Conservation (phyloP, 2,329 filamentous ascomycete genomes). For the Pestalotiopsis sp. region DNA sequence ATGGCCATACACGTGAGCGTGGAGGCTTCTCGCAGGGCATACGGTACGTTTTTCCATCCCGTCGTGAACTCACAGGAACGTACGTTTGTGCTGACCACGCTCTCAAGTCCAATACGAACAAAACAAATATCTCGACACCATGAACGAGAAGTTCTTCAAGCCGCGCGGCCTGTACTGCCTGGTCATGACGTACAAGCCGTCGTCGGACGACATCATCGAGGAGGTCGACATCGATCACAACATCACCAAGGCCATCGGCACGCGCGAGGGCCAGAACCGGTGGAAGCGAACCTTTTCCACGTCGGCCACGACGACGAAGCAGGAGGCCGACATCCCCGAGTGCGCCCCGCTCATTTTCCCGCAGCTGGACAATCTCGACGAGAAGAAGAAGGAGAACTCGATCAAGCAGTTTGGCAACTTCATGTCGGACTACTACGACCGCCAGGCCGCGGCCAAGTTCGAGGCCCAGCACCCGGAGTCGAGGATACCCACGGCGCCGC, state of each 20-base stretch:
- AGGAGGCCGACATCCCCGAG: slow-evolving; percentile 35
- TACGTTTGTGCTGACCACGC: slow-evolving; percentile 16
- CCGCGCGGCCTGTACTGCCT: slow-evolving; percentile 41
- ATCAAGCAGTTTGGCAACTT: slow-evolving; percentile 32
- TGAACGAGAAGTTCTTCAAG: slow-evolving; percentile 58
- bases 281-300: background rate
- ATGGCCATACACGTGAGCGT: slow-evolving; percentile 43
- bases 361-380: slow-evolving; percentile 32
- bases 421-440: slow-evolving; percentile 49
- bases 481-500: slow-evolving; percentile 18
- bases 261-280: background rate
- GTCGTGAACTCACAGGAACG: background rate
- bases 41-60: slow-evolving; percentile 20
- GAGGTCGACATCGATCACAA: slow-evolving; percentile 35
- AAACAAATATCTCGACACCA: slow-evolving; percentile 54
- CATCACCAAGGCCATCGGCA: slow-evolving; percentile 31
- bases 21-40: slow-evolving; percentile 39
- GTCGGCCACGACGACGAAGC: background rate
- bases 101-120: slow-evolving; percentile 30
- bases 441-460: slow-evolving; percentile 43
- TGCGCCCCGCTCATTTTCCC: slow-evolving; percentile 51
- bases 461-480: slow-evolving; percentile 28
- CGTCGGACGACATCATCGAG: slow-evolving; percentile 24
- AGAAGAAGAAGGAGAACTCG: slow-evolving; percentile 20
- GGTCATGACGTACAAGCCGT: slow-evolving; percentile 54